Base-by-base conservation (phyloP, 2,329 filamentous ascomycete genomes). In the Sphaerulina vaccinii region DNA sequence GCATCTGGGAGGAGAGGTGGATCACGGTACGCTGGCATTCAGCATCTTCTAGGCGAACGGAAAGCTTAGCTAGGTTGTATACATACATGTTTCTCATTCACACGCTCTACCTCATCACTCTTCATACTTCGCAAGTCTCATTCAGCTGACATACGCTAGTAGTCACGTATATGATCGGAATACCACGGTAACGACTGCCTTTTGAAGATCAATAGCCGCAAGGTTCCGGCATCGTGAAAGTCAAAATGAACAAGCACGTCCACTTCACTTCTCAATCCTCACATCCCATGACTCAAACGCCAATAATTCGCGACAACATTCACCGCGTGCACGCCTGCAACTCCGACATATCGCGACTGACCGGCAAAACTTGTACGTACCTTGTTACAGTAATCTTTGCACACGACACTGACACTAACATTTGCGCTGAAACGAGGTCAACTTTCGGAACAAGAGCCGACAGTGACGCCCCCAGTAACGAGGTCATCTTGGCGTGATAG, bases 1-100 rank as follows among this genome's bases (percentile, higher is more conserved):
- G n/a, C n/a, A n/a, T 32, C 5, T 2, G 24, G 40, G n/a, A 15
- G 23, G 40, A 43, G 23, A 16, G 23, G 40, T 19, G 24, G 40
- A 18, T 13, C 24, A 15, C 15, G 40, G 23, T 13, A 43, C 13
- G 23, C 27, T 6, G 27, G 27, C 27, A 32, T 8, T 3, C 3
- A 32, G 27, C 27, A 32, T 32, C 27, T 32, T 32, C n/a, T 13
- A 6, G 27, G 27, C 40, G 18, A 18, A 19, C n/a, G 23, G 23
- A 43, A 43, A 32, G 27, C 27, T 32, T 43, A 19, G 40, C 40
- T 43, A 43, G n/a, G 15, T 32, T 9, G 40, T 43, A 16, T 33
- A 32, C 40, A 15, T 42, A 43, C 29, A 18, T 19, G n/a, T 18
- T 11, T 23, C 23, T 29, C 10, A 11, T 6, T 27, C 24, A 11